Evolutionary conservation across 805 yeast species (phyloP).

Genomic region (Torulaspora microellipsoides): DNA sequence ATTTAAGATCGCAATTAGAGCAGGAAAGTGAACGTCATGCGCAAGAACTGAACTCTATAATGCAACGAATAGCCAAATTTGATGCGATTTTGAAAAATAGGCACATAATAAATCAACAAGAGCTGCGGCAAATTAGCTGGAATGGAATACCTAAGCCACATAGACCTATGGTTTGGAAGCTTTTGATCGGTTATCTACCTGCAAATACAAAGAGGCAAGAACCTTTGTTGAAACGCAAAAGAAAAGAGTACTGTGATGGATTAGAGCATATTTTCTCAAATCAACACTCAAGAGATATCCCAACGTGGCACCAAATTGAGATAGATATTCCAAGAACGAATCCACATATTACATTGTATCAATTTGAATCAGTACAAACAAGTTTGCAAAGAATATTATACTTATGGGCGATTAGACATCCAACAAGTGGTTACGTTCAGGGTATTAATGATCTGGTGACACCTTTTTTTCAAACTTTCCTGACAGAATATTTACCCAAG

Average conservation of each 20-base stretch:
- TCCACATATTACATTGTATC: slow-evolving; percentile 73
- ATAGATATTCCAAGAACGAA: slow-evolving; percentile 94
- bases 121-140: slow-evolving; percentile 81
- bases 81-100: slow-evolving; percentile 51
- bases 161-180: slow-evolving; percentile 84
- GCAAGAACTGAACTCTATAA: slow-evolving; percentile 51
- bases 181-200: slow-evolving; percentile 85
- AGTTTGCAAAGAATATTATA: slow-evolving; percentile 78
- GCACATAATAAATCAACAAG: slow-evolving; percentile 59
- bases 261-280: slow-evolving; percentile 55
- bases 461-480: slow-evolving; percentile 85
- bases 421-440: slow-evolving; percentile 97
- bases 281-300: slow-evolving; percentile 57
- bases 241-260: slow-evolving; percentile 81
- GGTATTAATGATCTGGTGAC: slow-evolving; percentile 94
- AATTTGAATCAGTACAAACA: slow-evolving; percentile 63
- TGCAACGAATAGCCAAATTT: slow-evolving; percentile 62
- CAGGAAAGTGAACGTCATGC: slow-evolving; percentile 30
- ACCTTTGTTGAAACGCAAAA: slow-evolving; percentile 65
- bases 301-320: slow-evolving; percentile 91
- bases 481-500: slow-evolving; percentile 54
- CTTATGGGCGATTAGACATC: slow-evolving; percentile 94
- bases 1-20: slow-evolving; percentile 23
- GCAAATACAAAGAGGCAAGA: slow-evolving; percentile 73
- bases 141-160: slow-evolving; percentile 83